Percentiles rank a stretch among this genome's conserved stretches.
These are phyloP conservation scores for Aspergillus neotritici DNA, from an alignment of 2,329 filamentous ascomycete genomes.

Conservation along the genomic window DNA sequence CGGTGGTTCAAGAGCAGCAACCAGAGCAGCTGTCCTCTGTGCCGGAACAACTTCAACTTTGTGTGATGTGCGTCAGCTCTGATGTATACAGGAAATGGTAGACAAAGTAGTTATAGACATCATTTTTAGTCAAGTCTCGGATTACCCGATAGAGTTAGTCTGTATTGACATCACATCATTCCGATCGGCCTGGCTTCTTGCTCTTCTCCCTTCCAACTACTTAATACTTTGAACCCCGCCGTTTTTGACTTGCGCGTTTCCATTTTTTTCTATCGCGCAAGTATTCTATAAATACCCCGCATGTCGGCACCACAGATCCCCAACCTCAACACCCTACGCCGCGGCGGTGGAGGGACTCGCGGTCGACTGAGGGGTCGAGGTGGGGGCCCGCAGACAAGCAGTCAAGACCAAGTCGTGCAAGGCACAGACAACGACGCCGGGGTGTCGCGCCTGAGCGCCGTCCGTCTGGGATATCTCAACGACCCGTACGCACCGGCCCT, in stretches of 20 bases:
- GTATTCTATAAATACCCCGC: conserved; percentile 11
- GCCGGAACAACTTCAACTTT: conserved; percentile 77
- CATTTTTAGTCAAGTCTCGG: too few species aligned
- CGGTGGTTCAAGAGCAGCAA: conserved; percentile 97
- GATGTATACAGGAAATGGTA: conserved; percentile 12
- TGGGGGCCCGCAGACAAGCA: conserved; percentile 24
- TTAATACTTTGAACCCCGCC: too few species aligned
- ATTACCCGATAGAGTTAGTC: too few species aligned
- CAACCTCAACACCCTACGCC: conserved; percentile 62
- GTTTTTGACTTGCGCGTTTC: conserved; percentile 3
- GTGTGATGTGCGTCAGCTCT: conserved; percentile 21
- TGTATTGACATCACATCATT: too few species aligned
- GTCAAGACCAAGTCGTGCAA: conserved; percentile 71
- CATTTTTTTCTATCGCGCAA: not conserved
- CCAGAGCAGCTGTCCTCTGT: conserved; percentile 85
- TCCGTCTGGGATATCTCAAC: conserved; percentile 74
- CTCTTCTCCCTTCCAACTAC: too few species aligned
- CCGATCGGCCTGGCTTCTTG: too few species aligned
- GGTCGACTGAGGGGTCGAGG: conserved; percentile 45
- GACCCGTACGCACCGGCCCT: conserved; percentile 74
- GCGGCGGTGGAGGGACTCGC: conserved; percentile 38
- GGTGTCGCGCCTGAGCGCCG: conserved; percentile 80
- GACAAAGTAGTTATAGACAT: conserved; percentile 3
- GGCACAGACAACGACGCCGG: conserved; percentile 89
- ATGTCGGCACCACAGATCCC: conserved; percentile 75